Base-by-base conservation (phyloP, 495 filamentous ascomycete species). In the Trichoderma orchidacearum region DNA sequence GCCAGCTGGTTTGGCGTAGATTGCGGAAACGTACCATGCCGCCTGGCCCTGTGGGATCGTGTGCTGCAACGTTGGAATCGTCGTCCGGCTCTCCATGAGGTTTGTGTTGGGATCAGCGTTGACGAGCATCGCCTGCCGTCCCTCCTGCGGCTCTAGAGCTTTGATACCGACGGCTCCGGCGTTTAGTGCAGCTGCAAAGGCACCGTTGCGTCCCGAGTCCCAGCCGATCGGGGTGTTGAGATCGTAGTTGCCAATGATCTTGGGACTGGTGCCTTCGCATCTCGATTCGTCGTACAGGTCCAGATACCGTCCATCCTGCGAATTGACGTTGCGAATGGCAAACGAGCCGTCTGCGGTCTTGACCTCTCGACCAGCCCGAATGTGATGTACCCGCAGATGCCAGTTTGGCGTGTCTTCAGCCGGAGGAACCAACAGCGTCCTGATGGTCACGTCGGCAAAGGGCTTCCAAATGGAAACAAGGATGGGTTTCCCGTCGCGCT, bases 91-190 rank as follows among this genome's bases (percentile, higher is more conserved):
- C 68, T 86, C 79, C 0, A 89, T 76, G 35, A 90, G 66, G 63
- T 90, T 90, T 32, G 83, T 83, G 64, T 92, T 90, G 1, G 86
- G 85, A 65, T 92, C 87, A 1, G 84, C 83, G 52, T 86, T 80
- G 30, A 89, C 81, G 52, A 85, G 70, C 9, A 66, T 64, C 17
- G 54, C 54, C 21, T 34, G 54, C 34, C 62, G 63, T 1, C 52
- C 56, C 0, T 13, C 56, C 27, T 55, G 55, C 0, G 63, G 56
- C 32, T 80, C 72, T 15, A 89, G 62, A 58, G 84, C 85, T 29
- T 75, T 74, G 56, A 89, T 84, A 0, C 86, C 86, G 11, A 88
- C 84, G 30, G 84, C 85, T 0, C 87, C 85, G 56, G 75, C 75
- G 21, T 48, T 27, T 25, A 11, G 18, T 1, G 81, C 84, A 15